Percentiles rank a stretch among this genome's conserved stretches.
phyloP scores from a whole-genome alignment of 495 filamentous ascomycete species.

The Penicillium roqueforti region DNA sequence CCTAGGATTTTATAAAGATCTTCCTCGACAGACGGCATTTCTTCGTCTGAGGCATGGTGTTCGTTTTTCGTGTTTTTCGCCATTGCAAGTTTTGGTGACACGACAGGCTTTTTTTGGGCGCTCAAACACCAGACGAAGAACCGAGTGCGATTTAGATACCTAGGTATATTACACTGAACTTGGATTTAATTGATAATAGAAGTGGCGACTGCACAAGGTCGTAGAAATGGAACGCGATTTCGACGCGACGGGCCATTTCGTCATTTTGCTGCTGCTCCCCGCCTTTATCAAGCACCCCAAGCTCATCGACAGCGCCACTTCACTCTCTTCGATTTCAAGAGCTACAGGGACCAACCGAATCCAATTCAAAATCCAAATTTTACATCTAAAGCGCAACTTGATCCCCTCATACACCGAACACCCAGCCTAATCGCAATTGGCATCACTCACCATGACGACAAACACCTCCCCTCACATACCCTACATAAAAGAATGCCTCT shows the following conservation, averaged over 20 bases:
- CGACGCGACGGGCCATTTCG: constrained; percentile 23
- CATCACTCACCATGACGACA: constrained; percentile 15
- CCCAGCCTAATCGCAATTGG: background rate
- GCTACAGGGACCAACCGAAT: background rate
- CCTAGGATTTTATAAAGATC: constrained; percentile 89
- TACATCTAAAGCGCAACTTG: background rate
- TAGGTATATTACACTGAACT: background rate
- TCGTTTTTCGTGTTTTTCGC: constrained; percentile 17
- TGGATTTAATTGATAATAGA: background rate
- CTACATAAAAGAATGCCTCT: constrained; percentile 70
- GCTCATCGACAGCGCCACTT: background rate
- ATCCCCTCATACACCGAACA: background rate
- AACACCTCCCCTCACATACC: constrained; percentile 47
- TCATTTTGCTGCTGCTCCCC: constrained; percentile 26
- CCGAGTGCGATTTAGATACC: background rate
- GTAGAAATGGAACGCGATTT: constrained; percentile 20
- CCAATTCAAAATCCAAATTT: background rate
- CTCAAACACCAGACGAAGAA: background rate
- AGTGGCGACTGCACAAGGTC: background rate
- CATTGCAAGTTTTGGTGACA: constrained; percentile 8
- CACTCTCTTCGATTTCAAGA: background rate
- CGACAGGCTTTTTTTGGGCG: background rate
- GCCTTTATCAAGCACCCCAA: constrained; percentile 9
- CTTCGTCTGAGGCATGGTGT: constrained; percentile 16
- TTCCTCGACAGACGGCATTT: constrained; percentile 50